Conservation (phyloP, 2,329 filamentous ascomycete genomes). For the Xylaria sp. region DNA sequence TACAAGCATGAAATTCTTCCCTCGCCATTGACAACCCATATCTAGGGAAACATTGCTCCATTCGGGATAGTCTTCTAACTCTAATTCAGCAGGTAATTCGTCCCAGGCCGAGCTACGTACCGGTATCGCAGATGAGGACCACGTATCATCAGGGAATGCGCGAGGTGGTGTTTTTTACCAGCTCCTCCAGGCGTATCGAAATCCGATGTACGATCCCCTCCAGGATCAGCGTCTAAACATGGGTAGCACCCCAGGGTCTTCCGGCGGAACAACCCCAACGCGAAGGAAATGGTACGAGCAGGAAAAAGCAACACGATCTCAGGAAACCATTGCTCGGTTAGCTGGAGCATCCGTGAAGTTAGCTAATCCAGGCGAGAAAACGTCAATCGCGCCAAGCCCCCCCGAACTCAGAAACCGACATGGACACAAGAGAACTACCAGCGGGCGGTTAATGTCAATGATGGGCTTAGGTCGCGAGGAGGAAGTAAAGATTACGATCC, state of each 20-base stretch:
- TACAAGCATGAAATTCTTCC: not conserved
- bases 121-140: conserved; percentile 20
- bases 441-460: conserved; percentile 48
- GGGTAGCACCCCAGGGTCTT: conserved; percentile 47
- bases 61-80: conserved; percentile 3
- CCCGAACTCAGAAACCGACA: conserved; percentile 42
- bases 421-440: conserved; percentile 50
- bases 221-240: conserved; percentile 29
- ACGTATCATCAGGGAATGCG: conserved; percentile 31
- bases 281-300: conserved; percentile 58
- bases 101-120: conserved; percentile 10
- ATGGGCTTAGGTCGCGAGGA: conserved; percentile 53
- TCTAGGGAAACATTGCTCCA: not conserved
- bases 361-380: conserved; percentile 41
- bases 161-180: conserved; percentile 44
- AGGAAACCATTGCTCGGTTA: conserved; percentile 57
- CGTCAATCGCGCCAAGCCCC: conserved; percentile 35
- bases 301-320: conserved; percentile 51
- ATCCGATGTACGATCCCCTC: conserved; percentile 35
- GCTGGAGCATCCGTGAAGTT: conserved; percentile 48
- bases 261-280: conserved; percentile 54
- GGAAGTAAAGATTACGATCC: conserved; percentile 55
- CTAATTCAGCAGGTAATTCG: conserved; percentile 9
- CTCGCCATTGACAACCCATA: not conserved
- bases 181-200: conserved; percentile 42